These are phyloP conservation scores for Rhexocercosporidium sp. DNA, from an alignment of 2,329 filamentous ascomycete species.

Conservation along the genomic window DNA sequence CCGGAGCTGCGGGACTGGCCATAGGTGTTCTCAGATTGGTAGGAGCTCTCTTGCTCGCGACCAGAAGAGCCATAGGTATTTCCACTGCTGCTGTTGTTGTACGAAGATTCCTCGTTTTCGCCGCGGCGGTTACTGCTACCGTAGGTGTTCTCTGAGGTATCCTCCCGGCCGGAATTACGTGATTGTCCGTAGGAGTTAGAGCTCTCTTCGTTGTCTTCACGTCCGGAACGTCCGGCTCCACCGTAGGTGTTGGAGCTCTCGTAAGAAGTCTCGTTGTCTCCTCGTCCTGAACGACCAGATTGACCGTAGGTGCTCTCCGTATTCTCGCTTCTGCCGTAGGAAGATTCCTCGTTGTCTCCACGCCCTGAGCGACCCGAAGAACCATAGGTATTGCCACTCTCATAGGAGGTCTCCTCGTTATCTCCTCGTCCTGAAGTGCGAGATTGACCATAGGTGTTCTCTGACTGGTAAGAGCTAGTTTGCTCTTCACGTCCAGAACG, in stretches of 20 bases:
- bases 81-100: background rate
- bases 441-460: conserved; percentile 5
- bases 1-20: background rate
- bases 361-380: background rate
- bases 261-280: conserved; percentile 4
- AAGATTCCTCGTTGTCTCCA: background rate
- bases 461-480: background rate
- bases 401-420: conserved; percentile 13
- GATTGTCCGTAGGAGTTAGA: background rate
- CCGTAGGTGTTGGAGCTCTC: background rate
- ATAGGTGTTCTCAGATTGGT: background rate
- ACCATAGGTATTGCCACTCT: background rate
- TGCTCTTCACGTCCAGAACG: background rate
- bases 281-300: background rate
- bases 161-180: background rate
- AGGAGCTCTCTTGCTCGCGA: background rate
- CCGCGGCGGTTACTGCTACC: background rate
- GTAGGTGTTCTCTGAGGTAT: background rate
- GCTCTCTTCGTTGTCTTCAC: background rate
- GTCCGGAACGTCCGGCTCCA: background rate
- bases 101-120: background rate
- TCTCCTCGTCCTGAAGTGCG: background rate
- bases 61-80: conserved; percentile 7
- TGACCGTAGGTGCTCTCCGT: background rate
- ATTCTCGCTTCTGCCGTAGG: background rate